Evolutionary conservation across 371 early-diverging fungal genomes (phyloP).

Genomic region (Mortierella sp.): DNA sequence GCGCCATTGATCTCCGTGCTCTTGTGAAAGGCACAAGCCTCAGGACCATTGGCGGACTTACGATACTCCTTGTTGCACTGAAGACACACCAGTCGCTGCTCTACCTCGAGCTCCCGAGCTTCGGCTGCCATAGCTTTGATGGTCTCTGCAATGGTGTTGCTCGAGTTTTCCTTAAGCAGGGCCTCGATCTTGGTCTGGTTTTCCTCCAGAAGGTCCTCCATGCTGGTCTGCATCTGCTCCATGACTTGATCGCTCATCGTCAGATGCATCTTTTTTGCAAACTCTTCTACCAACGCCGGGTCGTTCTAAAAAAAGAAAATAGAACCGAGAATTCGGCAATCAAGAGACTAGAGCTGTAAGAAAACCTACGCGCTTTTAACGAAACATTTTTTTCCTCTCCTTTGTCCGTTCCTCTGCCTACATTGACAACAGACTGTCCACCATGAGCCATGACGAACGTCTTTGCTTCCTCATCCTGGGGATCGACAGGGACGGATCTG

Average conservation of each 20-base stretch:
- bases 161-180: conserved; percentile 52
- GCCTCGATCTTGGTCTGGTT: conserved; percentile 51
- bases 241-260: conserved; percentile 57
- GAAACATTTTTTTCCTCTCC: not conserved
- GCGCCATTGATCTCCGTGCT: conserved; percentile 10
- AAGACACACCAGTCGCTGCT: conserved; percentile 56
- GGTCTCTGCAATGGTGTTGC: conserved; percentile 55
- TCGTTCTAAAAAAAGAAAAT: conserved; percentile 35
- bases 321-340: no score
- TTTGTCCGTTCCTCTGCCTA: conserved; percentile 14
- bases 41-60: conserved; percentile 57
- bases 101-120: conserved; percentile 45
- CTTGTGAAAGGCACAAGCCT: conserved; percentile 60
- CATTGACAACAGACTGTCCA: conserved; percentile 49
- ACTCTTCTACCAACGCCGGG: conserved; percentile 56
- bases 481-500: conserved; percentile 47
- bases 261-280: conserved; percentile 57
- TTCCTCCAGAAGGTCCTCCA: conserved; percentile 56
- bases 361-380: not conserved
- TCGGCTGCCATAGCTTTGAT: conserved; percentile 54
- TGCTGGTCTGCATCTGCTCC: conserved; percentile 56
- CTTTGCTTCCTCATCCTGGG: conserved; percentile 57
- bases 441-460: conserved; percentile 54
- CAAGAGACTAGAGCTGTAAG: not conserved
- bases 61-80: conserved; percentile 59